Evolutionary conservation across 805 yeast genomes (phyloP).

Genomic region (Yarrowia bubula): DNA sequence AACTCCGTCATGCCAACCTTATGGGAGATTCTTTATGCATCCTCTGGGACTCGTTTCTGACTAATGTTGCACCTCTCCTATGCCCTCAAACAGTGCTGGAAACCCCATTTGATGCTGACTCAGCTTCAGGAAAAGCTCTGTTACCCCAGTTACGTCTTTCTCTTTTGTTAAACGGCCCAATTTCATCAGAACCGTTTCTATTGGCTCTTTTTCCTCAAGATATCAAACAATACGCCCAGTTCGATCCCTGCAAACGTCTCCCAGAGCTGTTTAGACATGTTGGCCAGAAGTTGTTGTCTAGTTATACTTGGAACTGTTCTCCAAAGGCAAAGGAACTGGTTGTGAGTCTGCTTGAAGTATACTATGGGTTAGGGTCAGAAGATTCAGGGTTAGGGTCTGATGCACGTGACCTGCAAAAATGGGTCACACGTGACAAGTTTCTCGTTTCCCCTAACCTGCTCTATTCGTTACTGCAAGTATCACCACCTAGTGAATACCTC

Average conservation of each 20-base stretch:
- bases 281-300: neutral
- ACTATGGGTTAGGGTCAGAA: neutral
- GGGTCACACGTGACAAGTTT: slow-evolving; percentile 1
- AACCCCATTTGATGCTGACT: neutral
- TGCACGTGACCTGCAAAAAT: neutral
- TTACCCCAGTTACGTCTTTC: neutral
- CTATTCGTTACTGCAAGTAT: neutral
- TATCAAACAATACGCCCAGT: neutral
- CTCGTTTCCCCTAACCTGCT: neutral
- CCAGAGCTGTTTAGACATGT: neutral
- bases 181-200: neutral
- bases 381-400: neutral
- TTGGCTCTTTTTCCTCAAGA: neutral
- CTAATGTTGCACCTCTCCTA: neutral
- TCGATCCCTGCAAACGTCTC: neutral
- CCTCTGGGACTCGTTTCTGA: neutral
- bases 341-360: neutral
- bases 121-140: neutral
- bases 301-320: slow-evolving; percentile 6
- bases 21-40: slow-evolving; percentile 7
- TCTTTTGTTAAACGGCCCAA: neutral
- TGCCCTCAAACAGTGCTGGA: neutral
- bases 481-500: neutral
- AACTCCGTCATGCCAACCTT: neutral
- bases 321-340: neutral